Evolutionary conservation across 805 yeast species (phyloP), one percentile per base, ranked within the genome.

Genomic region (Phaffomyces opuntiae): DNA sequence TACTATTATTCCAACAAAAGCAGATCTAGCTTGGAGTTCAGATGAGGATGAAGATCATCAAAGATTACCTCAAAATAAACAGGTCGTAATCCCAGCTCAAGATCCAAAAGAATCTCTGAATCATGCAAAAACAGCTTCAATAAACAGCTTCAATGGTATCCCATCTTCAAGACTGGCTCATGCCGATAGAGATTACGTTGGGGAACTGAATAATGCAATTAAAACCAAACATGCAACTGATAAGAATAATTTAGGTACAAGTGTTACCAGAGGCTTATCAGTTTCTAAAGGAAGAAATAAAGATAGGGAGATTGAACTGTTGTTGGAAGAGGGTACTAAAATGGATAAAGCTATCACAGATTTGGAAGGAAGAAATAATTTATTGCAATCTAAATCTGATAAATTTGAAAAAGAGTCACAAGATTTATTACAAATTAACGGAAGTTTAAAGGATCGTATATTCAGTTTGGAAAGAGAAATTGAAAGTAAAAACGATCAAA

Each of bases 1-100:
- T 7, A 79, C 83, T 5, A 82, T 91, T 5, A 78, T 85, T n/a
- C 96, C 97, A 0, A 76, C 83, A 26, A 87, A 85, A 61, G 87
- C 96, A 0, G 79, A 83, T 38, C 72, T 91, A 60, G 81, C 90
- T 4, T 93, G 96, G 89, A 83, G 91, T 14, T 83, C 89, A 44
- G 95, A 84, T 53, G 95, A 84, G 50, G 93, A 83, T 40, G 87
- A 78, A 3, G 77, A 70, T 1, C 73, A 63, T 9, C 48, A 50
- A 11, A 42, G 17, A 19, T 9, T 11, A 13, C 14, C 31, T 29
- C 31, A 11, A 11, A 9, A 11, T 11, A 29, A 29, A 9, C 31
- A 29, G 9, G 13, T 9, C 13, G 14, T 11, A 11, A 12, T 13
- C 14, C 14, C 31, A 11, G 14, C 31, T 29, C 31, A 29, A 29